Evolutionary conservation across 179 eudicot species (phyloP).

Genomic region (Beta corolliflora): DNA sequence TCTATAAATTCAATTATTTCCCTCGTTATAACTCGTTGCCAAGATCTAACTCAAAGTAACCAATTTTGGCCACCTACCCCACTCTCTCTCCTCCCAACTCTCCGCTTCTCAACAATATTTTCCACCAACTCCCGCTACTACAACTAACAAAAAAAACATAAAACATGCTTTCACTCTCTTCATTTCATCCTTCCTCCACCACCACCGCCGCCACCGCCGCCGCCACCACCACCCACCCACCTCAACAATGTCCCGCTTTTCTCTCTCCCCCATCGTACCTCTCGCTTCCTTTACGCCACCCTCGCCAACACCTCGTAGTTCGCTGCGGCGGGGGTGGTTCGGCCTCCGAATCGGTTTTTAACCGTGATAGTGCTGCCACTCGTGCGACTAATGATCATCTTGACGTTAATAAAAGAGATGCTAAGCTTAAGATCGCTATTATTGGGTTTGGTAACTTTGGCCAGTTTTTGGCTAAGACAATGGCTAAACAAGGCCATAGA

Average conservation of each 20-base stretch:
- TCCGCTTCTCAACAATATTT: slow-evolving; percentile 18
- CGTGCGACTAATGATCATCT: neutral
- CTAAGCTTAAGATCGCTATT: slow-evolving; percentile 39
- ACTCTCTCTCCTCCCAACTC: slow-evolving; percentile 5
- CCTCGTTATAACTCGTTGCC: slow-evolving; percentile 17
- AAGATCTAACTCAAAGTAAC: neutral
- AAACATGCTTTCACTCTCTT: slow-evolving; percentile 14
- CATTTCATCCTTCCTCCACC: slow-evolving; percentile 11
- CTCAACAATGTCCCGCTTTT: neutral
- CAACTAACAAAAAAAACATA: too few relatives aligned
- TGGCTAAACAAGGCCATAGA: slow-evolving; percentile 35
- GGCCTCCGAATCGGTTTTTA: neutral
- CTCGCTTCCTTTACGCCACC: neutral
- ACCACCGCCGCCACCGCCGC: neutral
- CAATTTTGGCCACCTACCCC: slow-evolving; percentile 5
- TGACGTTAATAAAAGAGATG: neutral
- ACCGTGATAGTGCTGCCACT: neutral
- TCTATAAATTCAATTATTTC: neutral
- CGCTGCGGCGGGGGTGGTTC: neutral
- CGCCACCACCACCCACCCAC: neutral
- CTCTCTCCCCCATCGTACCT: neutral
- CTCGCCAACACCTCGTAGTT: neutral
- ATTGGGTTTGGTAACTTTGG: slow-evolving; percentile 48
- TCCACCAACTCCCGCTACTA: neutral
- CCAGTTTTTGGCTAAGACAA: slow-evolving; percentile 39